Evolutionary conservation across 2,329 filamentous ascomycete species (phyloP).

Genomic region (Thielaviopsis ethacetica): DNA sequence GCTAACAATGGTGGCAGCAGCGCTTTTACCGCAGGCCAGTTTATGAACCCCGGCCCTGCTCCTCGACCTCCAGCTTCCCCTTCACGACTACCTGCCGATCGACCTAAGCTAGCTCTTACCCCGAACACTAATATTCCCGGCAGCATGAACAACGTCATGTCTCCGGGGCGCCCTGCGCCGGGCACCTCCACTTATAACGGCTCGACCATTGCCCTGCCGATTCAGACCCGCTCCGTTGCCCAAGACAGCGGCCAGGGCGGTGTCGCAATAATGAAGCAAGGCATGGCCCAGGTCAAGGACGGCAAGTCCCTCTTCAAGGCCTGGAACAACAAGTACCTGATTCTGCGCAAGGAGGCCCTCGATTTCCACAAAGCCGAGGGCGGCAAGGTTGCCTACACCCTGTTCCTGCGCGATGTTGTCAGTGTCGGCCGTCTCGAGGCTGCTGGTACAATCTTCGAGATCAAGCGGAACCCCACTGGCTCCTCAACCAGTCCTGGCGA

Average conservation of each 20-base stretch:
- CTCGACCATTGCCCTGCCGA: constrained; percentile 56
- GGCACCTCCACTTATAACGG: constrained; percentile 52
- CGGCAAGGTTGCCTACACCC: constrained; percentile 72
- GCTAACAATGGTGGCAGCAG: constrained; percentile 9
- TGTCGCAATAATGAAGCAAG: constrained; percentile 62
- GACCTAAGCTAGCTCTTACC: constrained; percentile 65
- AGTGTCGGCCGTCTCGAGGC: constrained; percentile 84
- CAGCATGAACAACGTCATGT: constrained; percentile 63
- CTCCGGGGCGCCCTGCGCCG: constrained; percentile 45
- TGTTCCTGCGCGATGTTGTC: constrained; percentile 73
- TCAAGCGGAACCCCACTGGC: constrained; percentile 59
- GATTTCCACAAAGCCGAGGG: constrained; percentile 90
- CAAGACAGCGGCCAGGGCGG: constrained; percentile 49
- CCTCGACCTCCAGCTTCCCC: constrained; percentile 72
- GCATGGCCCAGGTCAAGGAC: constrained; percentile 77
- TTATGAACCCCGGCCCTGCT: constrained; percentile 95
- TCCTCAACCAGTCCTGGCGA: constrained; percentile 56
- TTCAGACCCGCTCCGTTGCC: constrained; percentile 42
- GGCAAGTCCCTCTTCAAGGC: constrained; percentile 68
- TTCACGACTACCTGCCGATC: constrained; percentile 72
- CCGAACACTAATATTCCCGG: constrained; percentile 59
- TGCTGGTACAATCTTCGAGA: constrained; percentile 83
- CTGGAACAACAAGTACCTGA: constrained; percentile 85
- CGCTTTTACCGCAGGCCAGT: constrained; percentile 38
- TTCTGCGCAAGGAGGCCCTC: constrained; percentile 79